Evolutionary conservation across 2,329 filamentous ascomycete genomes (phyloP), one percentile per base, ranked within the genome.

Genomic region (Hirsutella thompsonii): DNA sequence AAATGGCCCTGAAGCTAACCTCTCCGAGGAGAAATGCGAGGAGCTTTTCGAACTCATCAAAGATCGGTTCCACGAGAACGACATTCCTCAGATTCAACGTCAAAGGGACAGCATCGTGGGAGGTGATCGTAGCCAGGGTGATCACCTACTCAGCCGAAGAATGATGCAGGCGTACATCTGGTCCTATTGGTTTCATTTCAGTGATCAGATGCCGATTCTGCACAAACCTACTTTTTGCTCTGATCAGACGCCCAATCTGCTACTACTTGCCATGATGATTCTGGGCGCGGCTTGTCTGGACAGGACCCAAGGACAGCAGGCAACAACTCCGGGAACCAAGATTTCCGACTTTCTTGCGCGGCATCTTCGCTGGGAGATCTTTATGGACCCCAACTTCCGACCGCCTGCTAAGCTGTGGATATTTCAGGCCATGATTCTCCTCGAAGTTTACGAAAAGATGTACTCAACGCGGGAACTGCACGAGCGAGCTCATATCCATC

Each of bases 371-470:
- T 95, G 89, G 86, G 85, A 94, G 58, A 83, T 95, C 30, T 95
- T 96, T 56, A 92, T 89, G 72, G 83, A 95, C 55, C 71, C 75
- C 13, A 86, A 89, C 60, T 95, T 93, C 62, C 73, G 86, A 16
- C 89, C 92, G 1, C 90, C 92, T 0, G 90, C 90, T 8, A 94
- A 94, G 61, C 65, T 98, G 8, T 98, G 90, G 90, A 78, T 94
- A 0, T 96, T 96, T 63, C 92, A 96, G 58, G 81, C 90, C 1
- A 66, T 96, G 39, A 68, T 96, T 4, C 70, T 96, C 5, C 70
- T 96, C 11, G 92, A 98, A 58, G 67, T 94, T 1, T 96, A 94
- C 53, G 92, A 98, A 64, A 98, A 98, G 69, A 92, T 94, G 83
- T 96, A 90, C 59, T 92, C 88, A 32, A 94, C 90, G 0, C 76